phyloP scores from a whole-genome alignment of 2,329 filamentous ascomycete species.

The Fusarium newnesense region DNA sequence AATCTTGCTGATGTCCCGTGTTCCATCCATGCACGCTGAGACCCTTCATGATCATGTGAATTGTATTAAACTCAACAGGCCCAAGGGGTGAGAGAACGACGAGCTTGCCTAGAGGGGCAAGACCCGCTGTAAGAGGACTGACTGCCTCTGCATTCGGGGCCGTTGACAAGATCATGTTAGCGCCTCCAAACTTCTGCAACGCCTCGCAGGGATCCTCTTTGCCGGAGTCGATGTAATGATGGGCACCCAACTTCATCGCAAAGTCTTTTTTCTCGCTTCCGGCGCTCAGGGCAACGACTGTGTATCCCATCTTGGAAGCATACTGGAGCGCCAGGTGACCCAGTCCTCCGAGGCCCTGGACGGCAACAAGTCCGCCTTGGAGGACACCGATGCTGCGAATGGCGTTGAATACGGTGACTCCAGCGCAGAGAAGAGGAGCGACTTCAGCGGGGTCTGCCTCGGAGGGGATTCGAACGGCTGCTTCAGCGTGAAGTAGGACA shows the following conservation, averaged over 20 bases:
- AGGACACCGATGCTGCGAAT: slow-evolving; percentile 64
- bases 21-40: slow-evolving; percentile 72
- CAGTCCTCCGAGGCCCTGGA: slow-evolving; percentile 79
- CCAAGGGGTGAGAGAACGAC: slow-evolving; percentile 62
- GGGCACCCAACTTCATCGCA: slow-evolving; percentile 59
- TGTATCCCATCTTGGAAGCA: slow-evolving; percentile 79
- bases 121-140: slow-evolving; percentile 61
- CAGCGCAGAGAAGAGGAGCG: slow-evolving; percentile 71
- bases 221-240: slow-evolving; percentile 61
- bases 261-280: slow-evolving; percentile 75
- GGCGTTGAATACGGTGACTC: slow-evolving; percentile 73
- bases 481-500: slow-evolving; percentile 67
- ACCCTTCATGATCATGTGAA: slow-evolving; percentile 58
- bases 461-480: slow-evolving; percentile 64
- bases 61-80: slow-evolving; percentile 55
- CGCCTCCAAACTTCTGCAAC: slow-evolving; percentile 68
- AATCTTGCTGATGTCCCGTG: slow-evolving; percentile 69
- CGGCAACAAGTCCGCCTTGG: slow-evolving; percentile 61
- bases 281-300: slow-evolving; percentile 73
- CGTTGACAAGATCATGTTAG: slow-evolving; percentile 69
- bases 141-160: slow-evolving; percentile 69
- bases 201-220: slow-evolving; percentile 59
- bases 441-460: slow-evolving; percentile 61
- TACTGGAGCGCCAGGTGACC: slow-evolving; percentile 83
- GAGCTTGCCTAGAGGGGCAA: slow-evolving; percentile 66